Percentiles rank a stretch among this genome's conserved stretches.
phyloP scores from a whole-genome alignment of 78 protist genomes.

The Pigoraptor vietnamica region DNA sequence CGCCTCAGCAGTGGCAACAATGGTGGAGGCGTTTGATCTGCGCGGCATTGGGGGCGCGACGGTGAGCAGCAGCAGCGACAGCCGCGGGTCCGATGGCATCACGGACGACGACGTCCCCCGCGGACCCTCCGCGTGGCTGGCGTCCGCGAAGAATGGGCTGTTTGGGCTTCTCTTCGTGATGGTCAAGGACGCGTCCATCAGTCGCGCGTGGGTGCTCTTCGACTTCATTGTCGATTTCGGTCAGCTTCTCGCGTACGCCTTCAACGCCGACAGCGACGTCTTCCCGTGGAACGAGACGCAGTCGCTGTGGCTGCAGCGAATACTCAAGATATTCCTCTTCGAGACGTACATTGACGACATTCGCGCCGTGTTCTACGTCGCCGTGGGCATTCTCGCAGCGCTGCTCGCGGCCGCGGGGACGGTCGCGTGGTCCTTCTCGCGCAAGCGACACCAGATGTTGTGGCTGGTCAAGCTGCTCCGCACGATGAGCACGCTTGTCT shows the following conservation, averaged over 20 bases:
- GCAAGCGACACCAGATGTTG: background rate
- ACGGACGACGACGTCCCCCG: no score
- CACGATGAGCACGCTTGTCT: background rate
- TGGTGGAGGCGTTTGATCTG: no score
- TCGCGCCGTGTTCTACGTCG: background rate
- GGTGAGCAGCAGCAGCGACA: no score
- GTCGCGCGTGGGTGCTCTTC: background rate
- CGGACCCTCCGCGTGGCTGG: no score
- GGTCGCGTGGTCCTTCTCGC: background rate
- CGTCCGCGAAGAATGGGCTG: background rate
- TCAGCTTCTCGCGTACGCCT: background rate
- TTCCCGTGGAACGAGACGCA: background rate
- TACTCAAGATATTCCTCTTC: background rate
- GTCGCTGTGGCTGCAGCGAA: background rate
- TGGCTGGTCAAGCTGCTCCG: background rate
- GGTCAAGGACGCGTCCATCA: background rate
- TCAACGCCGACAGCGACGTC: background rate
- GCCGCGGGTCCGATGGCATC: no score
- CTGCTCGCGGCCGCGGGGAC: background rate
- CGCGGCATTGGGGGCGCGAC: no score
- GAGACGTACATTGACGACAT: background rate
- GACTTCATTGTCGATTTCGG: background rate
- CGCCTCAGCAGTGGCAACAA: no score
- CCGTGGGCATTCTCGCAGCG: background rate
- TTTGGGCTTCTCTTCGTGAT: background rate